Evolutionary conservation across 495 filamentous ascomycete species (phyloP).

Genomic region (Amniculicola lignicola): DNA sequence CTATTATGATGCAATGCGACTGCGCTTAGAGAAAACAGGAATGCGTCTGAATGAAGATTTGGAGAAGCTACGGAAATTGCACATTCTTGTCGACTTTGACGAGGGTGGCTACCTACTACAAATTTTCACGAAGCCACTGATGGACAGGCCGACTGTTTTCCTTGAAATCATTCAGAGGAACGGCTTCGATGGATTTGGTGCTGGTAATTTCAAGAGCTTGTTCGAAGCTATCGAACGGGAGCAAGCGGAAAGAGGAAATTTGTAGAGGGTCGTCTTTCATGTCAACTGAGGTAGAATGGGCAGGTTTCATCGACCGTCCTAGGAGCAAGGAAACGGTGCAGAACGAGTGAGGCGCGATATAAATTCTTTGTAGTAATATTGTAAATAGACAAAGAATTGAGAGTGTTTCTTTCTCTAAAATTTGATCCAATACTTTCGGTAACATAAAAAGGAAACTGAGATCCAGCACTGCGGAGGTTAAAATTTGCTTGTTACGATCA

Average conservation of each 20-base stretch:
- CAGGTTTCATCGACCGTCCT: no score
- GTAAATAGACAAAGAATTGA: no score
- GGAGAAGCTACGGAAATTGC: slow-evolving; percentile 62
- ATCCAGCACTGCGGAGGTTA: no score
- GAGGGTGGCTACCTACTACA: slow-evolving; percentile 70
- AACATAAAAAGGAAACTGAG: no score
- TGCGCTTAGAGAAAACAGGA: slow-evolving; percentile 55
- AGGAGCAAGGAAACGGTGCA: no score
- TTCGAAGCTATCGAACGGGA: slow-evolving; percentile 90
- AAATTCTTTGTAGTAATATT: no score
- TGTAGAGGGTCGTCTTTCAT: no score
- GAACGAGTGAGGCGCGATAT: no score
- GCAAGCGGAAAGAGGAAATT: slow-evolving; percentile 75
- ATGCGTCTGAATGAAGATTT: slow-evolving; percentile 67
- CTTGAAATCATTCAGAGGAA: slow-evolving; percentile 86
- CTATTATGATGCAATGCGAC: slow-evolving; percentile 71
- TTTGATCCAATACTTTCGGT: no score
- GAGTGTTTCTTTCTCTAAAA: no score
- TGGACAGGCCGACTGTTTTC: slow-evolving; percentile 89
- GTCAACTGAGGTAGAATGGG: no score
- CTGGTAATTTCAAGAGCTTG: slow-evolving; percentile 85
- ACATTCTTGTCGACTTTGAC: slow-evolving; percentile 87
- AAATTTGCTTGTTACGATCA: no score
- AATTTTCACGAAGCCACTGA: slow-evolving; percentile 76
- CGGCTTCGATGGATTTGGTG: slow-evolving; percentile 81